Conservation (phyloP, 2,329 filamentous ascomycete genomes). For the Dothiorella sarmentorum region DNA sequence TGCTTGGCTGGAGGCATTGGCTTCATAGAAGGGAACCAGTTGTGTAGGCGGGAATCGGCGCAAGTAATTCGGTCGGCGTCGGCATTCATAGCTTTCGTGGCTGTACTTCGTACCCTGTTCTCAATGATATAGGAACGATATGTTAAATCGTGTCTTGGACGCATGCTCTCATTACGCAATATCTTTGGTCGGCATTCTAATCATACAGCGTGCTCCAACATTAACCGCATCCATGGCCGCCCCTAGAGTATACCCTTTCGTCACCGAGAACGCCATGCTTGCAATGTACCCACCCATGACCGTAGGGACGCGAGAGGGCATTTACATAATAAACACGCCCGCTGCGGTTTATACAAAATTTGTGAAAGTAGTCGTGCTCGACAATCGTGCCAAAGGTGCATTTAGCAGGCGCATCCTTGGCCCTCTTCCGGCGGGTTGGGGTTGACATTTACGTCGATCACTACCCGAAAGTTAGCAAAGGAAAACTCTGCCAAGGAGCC, state of each 20-base stretch:
- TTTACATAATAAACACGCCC: conserved; percentile 18
- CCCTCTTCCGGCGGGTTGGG: conserved; percentile 43
- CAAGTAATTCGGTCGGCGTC: not conserved
- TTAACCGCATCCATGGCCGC: conserved; percentile 14
- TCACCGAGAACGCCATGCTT: conserved; percentile 36
- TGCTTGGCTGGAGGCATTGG: conserved; percentile 8
- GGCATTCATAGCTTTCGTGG: not conserved
- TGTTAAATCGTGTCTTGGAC: conserved; percentile 4
- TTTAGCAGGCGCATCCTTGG: conserved; percentile 35
- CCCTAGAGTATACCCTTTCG: conserved; percentile 9
- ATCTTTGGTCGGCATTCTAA: conserved; percentile 16
- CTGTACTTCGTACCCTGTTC: not conserved
- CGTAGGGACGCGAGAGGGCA: conserved; percentile 13
- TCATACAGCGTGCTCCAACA: conserved; percentile 15
- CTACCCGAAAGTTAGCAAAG: conserved; percentile 48
- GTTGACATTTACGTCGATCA: conserved; percentile 92
- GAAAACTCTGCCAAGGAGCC: not conserved
- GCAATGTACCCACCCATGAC: conserved; percentile 25
- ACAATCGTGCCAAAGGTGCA: not conserved
- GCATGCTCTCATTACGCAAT: conserved; percentile 19
- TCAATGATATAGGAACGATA: not conserved
- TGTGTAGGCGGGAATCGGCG: not conserved
- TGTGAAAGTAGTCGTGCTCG: conserved; percentile 8
- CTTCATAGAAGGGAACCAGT: conserved; percentile 12
- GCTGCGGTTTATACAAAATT: conserved; percentile 15